A percentile compares a stretch with the other conserved stretches of the same genome.
phyloP scores from a whole-genome alignment of 768 basidiomycete genomes.

The Artomyces pyxidatus region DNA sequence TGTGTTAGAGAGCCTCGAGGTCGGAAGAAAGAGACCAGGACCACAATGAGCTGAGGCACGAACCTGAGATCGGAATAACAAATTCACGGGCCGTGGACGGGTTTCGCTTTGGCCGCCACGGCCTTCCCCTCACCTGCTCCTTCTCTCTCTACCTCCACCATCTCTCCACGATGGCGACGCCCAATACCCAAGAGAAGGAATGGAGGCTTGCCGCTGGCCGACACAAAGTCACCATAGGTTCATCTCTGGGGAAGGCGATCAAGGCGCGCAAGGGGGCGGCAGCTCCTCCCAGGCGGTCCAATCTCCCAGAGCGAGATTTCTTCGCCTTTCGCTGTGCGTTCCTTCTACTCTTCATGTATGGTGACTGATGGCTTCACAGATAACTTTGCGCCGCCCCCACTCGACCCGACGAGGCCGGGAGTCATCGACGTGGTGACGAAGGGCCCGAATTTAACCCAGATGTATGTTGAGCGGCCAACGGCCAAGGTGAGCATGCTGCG shows the following conservation, averaged over 20 bases:
- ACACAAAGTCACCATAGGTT: constrained; percentile 51
- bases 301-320: constrained; percentile 58
- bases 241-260: constrained; percentile 55
- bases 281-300: constrained; percentile 33
- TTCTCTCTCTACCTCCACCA: background rate
- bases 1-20: too few species aligned
- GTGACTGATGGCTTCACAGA: constrained; percentile 35
- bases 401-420: constrained; percentile 59
- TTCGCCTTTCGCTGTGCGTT: constrained; percentile 69
- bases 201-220: constrained; percentile 30
- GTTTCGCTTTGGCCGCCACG: too few species aligned
- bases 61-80: too few species aligned
- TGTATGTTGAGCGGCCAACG: constrained; percentile 60
- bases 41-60: background rate
- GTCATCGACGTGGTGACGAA: constrained; percentile 54
- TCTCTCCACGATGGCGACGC: constrained; percentile 3
- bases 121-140: constrained; percentile 7
- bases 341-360: background rate
- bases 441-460: constrained; percentile 40
- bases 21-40: background rate
- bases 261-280: constrained; percentile 53
- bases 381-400: constrained; percentile 66
- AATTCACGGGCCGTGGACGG: too few species aligned
- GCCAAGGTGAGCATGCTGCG: constrained; percentile 42
- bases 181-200: constrained; percentile 7